phyloP scores from a whole-genome alignment of 805 yeast species.

The Clavispora santaluciae region DNA sequence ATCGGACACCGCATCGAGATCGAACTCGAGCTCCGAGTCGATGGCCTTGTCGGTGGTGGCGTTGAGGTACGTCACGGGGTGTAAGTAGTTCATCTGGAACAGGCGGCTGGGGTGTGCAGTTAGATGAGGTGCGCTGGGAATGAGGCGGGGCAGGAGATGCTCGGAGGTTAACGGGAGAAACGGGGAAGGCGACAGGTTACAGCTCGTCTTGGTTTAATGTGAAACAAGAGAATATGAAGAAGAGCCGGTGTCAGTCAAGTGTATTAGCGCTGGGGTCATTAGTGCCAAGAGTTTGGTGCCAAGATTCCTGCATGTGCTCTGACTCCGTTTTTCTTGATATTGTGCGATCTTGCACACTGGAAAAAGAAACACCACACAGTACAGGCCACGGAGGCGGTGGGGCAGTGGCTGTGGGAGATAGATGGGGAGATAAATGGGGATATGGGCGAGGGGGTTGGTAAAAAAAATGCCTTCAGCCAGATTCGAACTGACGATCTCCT shows the following conservation, averaged over 20 bases:
- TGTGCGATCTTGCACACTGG: not conserved
- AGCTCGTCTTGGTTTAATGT: not conserved
- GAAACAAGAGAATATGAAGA: not conserved
- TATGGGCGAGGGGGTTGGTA: too few species aligned
- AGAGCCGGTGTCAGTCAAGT: not conserved
- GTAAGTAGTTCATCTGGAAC: slow-evolving; percentile 34
- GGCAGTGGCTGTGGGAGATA: too few species aligned
- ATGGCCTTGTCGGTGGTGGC: slow-evolving; percentile 24
- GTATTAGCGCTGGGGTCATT: not conserved
- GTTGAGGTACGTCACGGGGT: slow-evolving; percentile 42
- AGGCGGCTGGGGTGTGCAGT: too few species aligned
- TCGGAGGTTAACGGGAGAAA: not conserved
- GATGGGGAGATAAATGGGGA: too few species aligned
- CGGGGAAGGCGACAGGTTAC: not conserved
- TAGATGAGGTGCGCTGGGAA: too few species aligned
- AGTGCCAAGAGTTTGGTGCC: slow-evolving; percentile 8
- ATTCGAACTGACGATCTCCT: slow-evolving; percentile 30
- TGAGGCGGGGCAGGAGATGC: too few species aligned
- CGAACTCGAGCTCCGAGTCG: slow-evolving; percentile 25
- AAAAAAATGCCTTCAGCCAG: slow-evolving; percentile 26
- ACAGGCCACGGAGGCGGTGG: too few species aligned
- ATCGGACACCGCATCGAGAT: slow-evolving; percentile 22
- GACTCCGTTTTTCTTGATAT: not conserved
- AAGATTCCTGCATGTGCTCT: slow-evolving; percentile 5
- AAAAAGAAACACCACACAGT: not conserved